Percentiles rank a stretch among this genome's conserved stretches.
Conservation (phyloP, 2,329 filamentous ascomycete species). For the Penicillium sp. region DNA sequence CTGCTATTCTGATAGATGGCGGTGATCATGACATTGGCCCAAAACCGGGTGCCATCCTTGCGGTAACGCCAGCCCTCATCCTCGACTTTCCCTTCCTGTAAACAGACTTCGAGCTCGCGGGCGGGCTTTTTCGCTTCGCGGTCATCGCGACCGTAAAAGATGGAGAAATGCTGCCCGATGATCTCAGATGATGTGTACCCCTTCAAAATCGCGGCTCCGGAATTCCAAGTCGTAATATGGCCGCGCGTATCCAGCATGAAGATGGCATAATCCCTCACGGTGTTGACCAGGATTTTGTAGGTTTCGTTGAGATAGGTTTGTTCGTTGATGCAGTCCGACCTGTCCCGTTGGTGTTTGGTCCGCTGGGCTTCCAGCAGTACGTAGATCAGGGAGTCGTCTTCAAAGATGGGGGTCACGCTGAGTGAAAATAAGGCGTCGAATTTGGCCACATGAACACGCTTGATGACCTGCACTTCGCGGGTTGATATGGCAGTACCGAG, state of each 20-base stretch:
- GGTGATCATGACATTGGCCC: conserved; percentile 60
- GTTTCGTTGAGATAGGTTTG: conserved; percentile 51
- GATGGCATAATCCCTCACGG: conserved; percentile 61
- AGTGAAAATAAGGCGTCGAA: conserved; percentile 25
- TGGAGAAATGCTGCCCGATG: conserved; percentile 57
- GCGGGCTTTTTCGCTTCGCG: conserved; percentile 49
- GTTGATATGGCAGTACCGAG: conserved; percentile 38
- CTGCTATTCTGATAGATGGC: conserved; percentile 52
- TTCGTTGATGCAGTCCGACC: conserved; percentile 30
- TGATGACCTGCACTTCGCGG: conserved; percentile 33
- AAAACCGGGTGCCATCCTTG: conserved; percentile 58
- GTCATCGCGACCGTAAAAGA: conserved; percentile 56
- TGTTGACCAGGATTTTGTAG: conserved; percentile 61
- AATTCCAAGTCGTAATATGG: conserved; percentile 58
- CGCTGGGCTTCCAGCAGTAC: conserved; percentile 44
- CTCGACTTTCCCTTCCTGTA: conserved; percentile 56
- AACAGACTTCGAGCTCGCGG: conserved; percentile 51
- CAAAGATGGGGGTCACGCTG: conserved; percentile 44
- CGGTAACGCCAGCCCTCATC: conserved; percentile 60
- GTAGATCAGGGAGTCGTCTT: conserved; percentile 38
- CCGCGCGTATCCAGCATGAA: conserved; percentile 59
- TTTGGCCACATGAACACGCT: conserved; percentile 24
- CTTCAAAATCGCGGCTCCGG: conserved; percentile 55
- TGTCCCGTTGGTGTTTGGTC: conserved; percentile 29
- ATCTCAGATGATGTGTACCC: conserved; percentile 56